phyloP scores from a whole-genome alignment of 495 filamentous ascomycete genomes.

The Collariella sp. region DNA sequence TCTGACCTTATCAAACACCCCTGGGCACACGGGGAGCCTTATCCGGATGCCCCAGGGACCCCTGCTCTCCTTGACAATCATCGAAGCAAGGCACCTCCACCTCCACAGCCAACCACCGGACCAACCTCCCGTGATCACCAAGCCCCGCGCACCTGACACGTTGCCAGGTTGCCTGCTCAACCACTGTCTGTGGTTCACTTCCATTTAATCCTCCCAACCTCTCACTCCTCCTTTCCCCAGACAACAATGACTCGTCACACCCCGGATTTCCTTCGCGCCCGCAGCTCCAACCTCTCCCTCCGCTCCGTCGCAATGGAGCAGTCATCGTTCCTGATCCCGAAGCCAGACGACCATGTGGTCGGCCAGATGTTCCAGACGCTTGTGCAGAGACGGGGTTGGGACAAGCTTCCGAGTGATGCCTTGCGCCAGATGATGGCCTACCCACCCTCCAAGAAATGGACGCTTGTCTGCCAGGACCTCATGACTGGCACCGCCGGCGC shows the following conservation, averaged over 20 bases:
- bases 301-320: slow-evolving; percentile 25
- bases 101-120: not conserved
- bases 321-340: slow-evolving; percentile 13
- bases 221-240: not conserved
- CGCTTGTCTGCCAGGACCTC: slow-evolving; percentile 84
- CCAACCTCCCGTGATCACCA: not conserved
- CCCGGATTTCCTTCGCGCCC: slow-evolving; percentile 32
- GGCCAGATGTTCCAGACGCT: slow-evolving; percentile 85
- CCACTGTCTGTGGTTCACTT: not conserved
- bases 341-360: slow-evolving; percentile 66
- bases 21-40: not conserved
- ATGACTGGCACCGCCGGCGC: slow-evolving; percentile 7
- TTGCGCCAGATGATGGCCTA: slow-evolving; percentile 95
- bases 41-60: not conserved
- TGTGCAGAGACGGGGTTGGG: slow-evolving; percentile 96
- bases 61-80: not conserved
- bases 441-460: slow-evolving; percentile 92
- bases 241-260: slow-evolving; percentile 34
- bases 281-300: slow-evolving; percentile 35
- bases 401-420: slow-evolving; percentile 89
- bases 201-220: not conserved
- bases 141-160: not conserved
- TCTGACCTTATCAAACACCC: not conserved
- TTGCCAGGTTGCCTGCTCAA: not conserved
- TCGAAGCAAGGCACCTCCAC: not conserved